Evolutionary conservation across 768 basidiomycete genomes (phyloP), one percentile per base, ranked within the genome.

Genomic region (Xanthoconium stramineum): DNA sequence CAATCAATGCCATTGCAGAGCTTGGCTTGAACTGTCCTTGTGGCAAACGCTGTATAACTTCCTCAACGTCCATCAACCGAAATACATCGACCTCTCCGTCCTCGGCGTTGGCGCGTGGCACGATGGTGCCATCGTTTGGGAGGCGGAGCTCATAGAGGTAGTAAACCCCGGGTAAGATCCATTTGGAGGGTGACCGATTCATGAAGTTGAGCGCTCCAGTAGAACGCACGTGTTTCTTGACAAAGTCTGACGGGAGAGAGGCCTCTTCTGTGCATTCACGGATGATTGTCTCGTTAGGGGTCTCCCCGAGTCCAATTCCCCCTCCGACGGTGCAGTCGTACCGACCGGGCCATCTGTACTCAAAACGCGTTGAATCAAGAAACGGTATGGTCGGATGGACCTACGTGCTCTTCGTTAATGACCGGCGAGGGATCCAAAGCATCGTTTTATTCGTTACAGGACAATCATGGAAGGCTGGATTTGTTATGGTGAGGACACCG

Each of bases 271-370:
- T 64, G 40, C 73, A 74, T 63, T 78, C 78, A 4, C 74, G 76
- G 38, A 78, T 40, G 51, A 78, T 74, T 11, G 75, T 75, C 11
- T 67, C 59, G 13, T 69, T 45, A 0, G 77, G 71, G 1, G 68
- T 65, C 52, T 78, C 74, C 6, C 76, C 74, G 3, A 76, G 65
- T 13, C 68, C 73, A 58, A 79, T 76, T 1, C 77, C 76, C 15
- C 78, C 78, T 42, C 75, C 76, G 19, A 71, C 74, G 3, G 76
- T 79, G 29, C 77, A 77, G 59, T 79, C 78, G 1, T 79, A 72
- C 37, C 58, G 60, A 5, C 77, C 76, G 39, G 66, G 66, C 67
- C 67, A 61, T 29, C 66, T 67, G 33, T 9, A n/a, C 35, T 24
- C 32, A 37, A 28, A 30, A 30, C 3, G 14, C 28, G 8, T 68